phyloP scores from a whole-genome alignment of 345 rosid genomes.

The Salix caprea region DNA sequence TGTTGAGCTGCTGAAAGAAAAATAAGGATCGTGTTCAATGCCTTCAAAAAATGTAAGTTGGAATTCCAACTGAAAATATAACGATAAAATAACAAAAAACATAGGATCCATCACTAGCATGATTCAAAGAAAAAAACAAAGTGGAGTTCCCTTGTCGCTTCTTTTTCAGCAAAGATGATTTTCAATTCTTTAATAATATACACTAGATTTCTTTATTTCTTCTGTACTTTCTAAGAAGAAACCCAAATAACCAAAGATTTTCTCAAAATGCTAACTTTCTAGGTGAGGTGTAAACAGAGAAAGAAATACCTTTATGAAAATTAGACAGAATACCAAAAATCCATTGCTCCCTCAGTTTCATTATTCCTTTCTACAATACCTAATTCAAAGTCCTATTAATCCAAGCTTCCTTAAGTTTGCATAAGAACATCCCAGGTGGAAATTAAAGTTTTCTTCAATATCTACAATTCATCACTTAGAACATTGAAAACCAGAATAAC shows the following conservation, averaged over 20 bases:
- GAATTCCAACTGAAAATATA: neutral
- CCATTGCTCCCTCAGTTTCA: neutral
- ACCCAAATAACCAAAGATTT: neutral
- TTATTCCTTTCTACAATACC: neutral
- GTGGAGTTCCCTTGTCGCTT: neutral
- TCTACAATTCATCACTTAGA: neutral
- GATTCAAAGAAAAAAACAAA: neutral
- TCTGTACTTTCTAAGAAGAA: neutral
- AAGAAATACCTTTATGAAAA: neutral
- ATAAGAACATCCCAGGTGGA: neutral
- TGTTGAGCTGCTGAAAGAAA: conserved; percentile 29
- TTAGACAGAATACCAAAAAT: neutral
- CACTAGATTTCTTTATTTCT: neutral
- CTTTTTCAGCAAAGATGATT: neutral
- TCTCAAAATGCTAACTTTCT: neutral
- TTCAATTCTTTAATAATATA: neutral
- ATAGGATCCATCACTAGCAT: neutral
- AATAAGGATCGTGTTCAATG: conserved; percentile 1
- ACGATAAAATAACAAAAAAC: neutral
- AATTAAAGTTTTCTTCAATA: neutral
- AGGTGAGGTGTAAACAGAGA: neutral
- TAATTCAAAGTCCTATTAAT: neutral
- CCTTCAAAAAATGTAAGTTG: neutral
- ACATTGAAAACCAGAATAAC: neutral
- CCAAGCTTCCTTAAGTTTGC: neutral